These are phyloP conservation scores for Akanthomyces lecanii DNA, from an alignment of 2,329 filamentous ascomycete species.

Conservation along the genomic window DNA sequence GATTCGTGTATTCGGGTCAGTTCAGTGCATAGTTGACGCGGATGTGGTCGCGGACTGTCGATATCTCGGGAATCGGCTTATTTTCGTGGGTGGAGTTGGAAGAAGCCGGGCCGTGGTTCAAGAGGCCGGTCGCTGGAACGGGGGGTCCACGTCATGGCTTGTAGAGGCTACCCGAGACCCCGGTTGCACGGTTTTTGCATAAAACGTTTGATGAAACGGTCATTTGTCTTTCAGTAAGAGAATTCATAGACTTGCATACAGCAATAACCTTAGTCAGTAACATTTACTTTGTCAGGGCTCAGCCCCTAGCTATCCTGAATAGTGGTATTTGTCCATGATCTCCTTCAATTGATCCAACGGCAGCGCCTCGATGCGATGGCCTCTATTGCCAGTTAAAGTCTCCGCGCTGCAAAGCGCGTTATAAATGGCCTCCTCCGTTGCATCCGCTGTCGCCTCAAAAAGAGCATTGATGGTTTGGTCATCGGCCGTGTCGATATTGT, in stretches of 20 bases:
- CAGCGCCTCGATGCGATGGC: constrained; percentile 41
- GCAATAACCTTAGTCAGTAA: not conserved
- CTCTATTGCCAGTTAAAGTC: constrained; percentile 48
- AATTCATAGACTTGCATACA: not conserved
- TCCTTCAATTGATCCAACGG: constrained; percentile 41
- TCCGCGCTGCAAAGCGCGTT: constrained; percentile 57
- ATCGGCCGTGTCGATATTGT: constrained; percentile 44
- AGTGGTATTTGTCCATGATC: constrained; percentile 36
- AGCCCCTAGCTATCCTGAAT: not conserved
- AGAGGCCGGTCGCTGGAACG: not conserved
- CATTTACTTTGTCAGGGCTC: not conserved
- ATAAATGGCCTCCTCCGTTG: constrained; percentile 58
- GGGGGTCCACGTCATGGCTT: not conserved
- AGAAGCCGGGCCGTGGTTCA: constrained; percentile 9
- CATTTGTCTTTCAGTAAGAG: not conserved
- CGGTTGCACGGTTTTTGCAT: no score
- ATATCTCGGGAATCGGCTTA: constrained; percentile 9
- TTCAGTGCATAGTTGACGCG: not conserved
- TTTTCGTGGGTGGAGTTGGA: constrained; percentile 13
- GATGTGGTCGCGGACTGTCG: constrained; percentile 2
- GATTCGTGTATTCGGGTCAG: not conserved
- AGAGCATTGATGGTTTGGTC: constrained; percentile 55
- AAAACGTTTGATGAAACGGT: no score
- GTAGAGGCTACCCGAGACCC: not conserved
- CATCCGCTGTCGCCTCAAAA: constrained; percentile 56